phyloP scores from a whole-genome alignment of 768 basidiomycete genomes.

The Phaeolepiota aurea region DNA sequence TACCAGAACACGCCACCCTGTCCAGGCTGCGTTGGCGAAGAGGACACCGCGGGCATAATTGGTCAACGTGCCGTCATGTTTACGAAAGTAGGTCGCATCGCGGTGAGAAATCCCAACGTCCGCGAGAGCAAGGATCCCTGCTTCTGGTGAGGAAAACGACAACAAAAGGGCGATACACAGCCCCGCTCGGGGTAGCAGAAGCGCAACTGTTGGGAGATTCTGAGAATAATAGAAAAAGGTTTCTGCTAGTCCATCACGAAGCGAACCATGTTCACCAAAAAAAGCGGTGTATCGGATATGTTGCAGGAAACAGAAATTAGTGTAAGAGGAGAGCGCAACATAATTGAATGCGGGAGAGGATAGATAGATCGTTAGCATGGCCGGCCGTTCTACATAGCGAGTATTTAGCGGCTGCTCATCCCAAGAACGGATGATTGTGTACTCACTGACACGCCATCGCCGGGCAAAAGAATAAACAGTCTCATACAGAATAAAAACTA shows the following conservation, averaged over 20 bases:
- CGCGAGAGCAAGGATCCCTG: slow-evolving; percentile 35
- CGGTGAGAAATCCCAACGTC: slow-evolving; percentile 41
- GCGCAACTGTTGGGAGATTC: slow-evolving; percentile 71
- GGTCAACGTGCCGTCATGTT: slow-evolving; percentile 57
- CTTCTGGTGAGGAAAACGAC: slow-evolving; percentile 44
- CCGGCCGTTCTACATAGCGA: slow-evolving; percentile 55
- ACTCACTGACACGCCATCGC: slow-evolving; percentile 77
- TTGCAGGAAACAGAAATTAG: slow-evolving; percentile 77
- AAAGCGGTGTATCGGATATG: slow-evolving; percentile 72
- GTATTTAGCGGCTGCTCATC: slow-evolving; percentile 1
- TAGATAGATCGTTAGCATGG: slow-evolving; percentile 75
- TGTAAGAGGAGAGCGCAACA: slow-evolving; percentile 71
- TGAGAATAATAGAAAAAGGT: slow-evolving; percentile 80
- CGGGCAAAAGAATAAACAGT: slow-evolving; percentile 66
- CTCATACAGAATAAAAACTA: slow-evolving; percentile 72
- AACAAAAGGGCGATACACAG: slow-evolving; percentile 68
- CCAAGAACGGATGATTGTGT: slow-evolving; percentile 7
- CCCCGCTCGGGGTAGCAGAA: slow-evolving; percentile 80
- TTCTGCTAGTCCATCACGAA: slow-evolving; percentile 58
- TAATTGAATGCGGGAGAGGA: slow-evolving; percentile 73
- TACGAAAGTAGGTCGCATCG: slow-evolving; percentile 70
- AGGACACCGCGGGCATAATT: slow-evolving; percentile 73
- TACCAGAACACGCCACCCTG: slow-evolving; percentile 65
- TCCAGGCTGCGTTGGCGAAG: slow-evolving; percentile 75
- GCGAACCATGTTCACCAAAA: slow-evolving; percentile 36